Percentiles rank a stretch among this genome's conserved stretches.
Evolutionary conservation across 2,329 filamentous ascomycete genomes (phyloP).

Genomic region (Trichoderma sp.): DNA sequence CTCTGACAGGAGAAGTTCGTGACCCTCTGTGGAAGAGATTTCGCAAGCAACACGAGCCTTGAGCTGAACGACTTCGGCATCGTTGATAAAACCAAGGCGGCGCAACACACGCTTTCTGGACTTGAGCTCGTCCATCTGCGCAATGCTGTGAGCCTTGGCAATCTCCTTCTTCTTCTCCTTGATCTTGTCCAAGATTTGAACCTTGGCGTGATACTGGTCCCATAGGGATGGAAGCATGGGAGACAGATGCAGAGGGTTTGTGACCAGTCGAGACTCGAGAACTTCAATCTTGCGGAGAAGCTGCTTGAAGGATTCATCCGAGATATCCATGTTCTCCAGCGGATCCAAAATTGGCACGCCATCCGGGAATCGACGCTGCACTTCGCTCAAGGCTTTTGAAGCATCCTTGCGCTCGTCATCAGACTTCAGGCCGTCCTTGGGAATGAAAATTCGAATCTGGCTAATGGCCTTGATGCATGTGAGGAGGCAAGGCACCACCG

Average conservation of each 20-base stretch:
- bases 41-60: slow-evolving; percentile 97
- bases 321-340: slow-evolving; percentile 94
- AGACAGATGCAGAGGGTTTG: slow-evolving; percentile 89
- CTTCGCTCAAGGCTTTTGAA: slow-evolving; percentile 71
- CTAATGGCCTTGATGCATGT: slow-evolving; percentile 82
- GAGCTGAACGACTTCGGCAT: slow-evolving; percentile 89
- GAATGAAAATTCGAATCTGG: slow-evolving; percentile 79
- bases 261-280: slow-evolving; percentile 81
- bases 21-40: slow-evolving; percentile 86
- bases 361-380: slow-evolving; percentile 85
- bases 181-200: slow-evolving; percentile 72
- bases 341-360: slow-evolving; percentile 87
- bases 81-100: slow-evolving; percentile 92
- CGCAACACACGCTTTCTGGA: slow-evolving; percentile 92
- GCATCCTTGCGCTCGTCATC: slow-evolving; percentile 64
- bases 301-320: slow-evolving; percentile 89
- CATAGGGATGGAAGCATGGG: slow-evolving; percentile 81
- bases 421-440: slow-evolving; percentile 66
- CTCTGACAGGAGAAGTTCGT: slow-evolving; percentile 90
- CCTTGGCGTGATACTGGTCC: slow-evolving; percentile 81
- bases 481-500: slow-evolving; percentile 72
- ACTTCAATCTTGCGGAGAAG: slow-evolving; percentile 95
- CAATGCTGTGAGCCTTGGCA: slow-evolving; percentile 76
- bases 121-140: slow-evolving; percentile 94
- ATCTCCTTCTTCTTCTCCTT: slow-evolving; percentile 89